Evolutionary conservation across 1,139 yeast species (phyloP).

Genomic region (Pichia sp.): DNA sequence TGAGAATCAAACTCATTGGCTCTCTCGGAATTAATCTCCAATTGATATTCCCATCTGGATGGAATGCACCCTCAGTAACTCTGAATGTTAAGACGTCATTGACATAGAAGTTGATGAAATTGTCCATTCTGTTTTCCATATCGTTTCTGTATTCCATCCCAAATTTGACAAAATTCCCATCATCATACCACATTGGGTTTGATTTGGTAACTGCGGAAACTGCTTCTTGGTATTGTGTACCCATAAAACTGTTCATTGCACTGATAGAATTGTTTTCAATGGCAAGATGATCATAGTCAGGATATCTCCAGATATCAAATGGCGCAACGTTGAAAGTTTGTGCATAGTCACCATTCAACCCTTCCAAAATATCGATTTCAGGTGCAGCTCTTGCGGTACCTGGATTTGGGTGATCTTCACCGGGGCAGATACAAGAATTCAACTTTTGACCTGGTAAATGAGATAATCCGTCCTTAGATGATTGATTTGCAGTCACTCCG

Average conservation of each 20-base stretch:
- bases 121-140: slow-evolving; percentile 22
- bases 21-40: slow-evolving; percentile 72
- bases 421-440: slow-evolving; percentile 62
- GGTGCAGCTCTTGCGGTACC: slow-evolving; percentile 88
- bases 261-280: slow-evolving; percentile 56
- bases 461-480: slow-evolving; percentile 73
- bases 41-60: slow-evolving; percentile 79
- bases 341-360: slow-evolving; percentile 40
- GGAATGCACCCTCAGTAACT: slow-evolving; percentile 49
- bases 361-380: slow-evolving; percentile 82
- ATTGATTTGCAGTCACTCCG: slow-evolving; percentile 86
- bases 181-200: slow-evolving; percentile 69
- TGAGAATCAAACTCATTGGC: slow-evolving; percentile 77
- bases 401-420: slow-evolving; percentile 70
- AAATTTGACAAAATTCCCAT: slow-evolving; percentile 32
- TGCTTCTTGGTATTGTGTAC: slow-evolving; percentile 85
- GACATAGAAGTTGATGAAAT: slow-evolving; percentile 43
- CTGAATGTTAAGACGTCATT: slow-evolving; percentile 55
- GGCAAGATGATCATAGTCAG: slow-evolving; percentile 67
- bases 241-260: slow-evolving; percentile 67
- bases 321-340: slow-evolving; percentile 85
- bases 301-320: slow-evolving; percentile 77
- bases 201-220: slow-evolving; percentile 66
- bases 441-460: slow-evolving; percentile 73
- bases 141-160: slow-evolving; percentile 39